These are phyloP conservation scores for Boletus sp. DNA, from an alignment of 1,284 basidiomycete genomes.

Conservation along the genomic window DNA sequence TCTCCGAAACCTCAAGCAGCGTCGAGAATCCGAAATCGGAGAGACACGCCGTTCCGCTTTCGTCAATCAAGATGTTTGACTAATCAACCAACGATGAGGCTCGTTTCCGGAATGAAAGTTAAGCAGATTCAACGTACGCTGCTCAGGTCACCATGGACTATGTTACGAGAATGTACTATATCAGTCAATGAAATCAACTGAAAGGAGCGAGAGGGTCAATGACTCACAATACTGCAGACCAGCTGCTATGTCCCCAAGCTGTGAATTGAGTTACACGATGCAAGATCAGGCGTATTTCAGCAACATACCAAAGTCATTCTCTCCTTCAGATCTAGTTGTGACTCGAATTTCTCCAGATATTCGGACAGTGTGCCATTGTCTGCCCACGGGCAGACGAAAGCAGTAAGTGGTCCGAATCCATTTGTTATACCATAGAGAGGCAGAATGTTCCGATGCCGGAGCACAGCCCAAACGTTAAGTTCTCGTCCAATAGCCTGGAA, in stretches of 20 bases:
- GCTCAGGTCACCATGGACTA: conserved; percentile 29
- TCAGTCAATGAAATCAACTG: not conserved
- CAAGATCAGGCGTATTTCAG: fast-evolving
- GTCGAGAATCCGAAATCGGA: conserved; percentile 32
- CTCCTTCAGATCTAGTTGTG: conserved; percentile 11
- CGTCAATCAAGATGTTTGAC: conserved; percentile 34
- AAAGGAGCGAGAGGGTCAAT: not conserved
- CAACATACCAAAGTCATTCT: conserved; percentile 21
- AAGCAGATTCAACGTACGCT: conserved; percentile 18
- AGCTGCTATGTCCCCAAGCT: conserved; percentile 25
- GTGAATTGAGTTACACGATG: not conserved
- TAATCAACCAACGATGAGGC: conserved; percentile 10
- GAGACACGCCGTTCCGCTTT: conserved; percentile 18
- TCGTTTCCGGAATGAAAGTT: not conserved
- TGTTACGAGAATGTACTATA: conserved; percentile 22
- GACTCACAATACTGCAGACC: conserved; percentile 26
- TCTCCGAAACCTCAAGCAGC: conserved; percentile 26
- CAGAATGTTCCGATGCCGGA: conserved; percentile 41
- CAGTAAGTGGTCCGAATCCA: conserved; percentile 40
- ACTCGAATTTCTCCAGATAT: conserved; percentile 36
- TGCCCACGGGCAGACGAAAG: conserved; percentile 49
- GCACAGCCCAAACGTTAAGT: conserved; percentile 39
- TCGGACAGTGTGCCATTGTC: conserved; percentile 44
- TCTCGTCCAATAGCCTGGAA: conserved; percentile 39
- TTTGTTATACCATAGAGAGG: conserved; percentile 37